phyloP scores from a whole-genome alignment of 2,329 filamentous ascomycete genomes.

The Beauveria varroae region DNA sequence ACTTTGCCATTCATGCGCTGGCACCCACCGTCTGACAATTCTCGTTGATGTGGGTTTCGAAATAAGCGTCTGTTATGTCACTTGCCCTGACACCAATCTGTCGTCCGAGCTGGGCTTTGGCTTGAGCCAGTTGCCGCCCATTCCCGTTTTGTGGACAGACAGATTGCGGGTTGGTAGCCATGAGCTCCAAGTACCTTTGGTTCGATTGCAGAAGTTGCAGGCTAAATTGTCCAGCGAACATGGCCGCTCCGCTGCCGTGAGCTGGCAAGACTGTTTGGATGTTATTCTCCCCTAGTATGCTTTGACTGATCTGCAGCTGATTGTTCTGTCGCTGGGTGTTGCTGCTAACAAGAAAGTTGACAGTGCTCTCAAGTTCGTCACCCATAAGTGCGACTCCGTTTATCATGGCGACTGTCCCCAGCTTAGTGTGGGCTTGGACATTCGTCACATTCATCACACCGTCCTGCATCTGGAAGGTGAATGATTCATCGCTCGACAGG shows the following conservation, averaged over 20 bases:
- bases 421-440: not conserved
- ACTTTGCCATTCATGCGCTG: not conserved
- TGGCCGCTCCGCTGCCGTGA: not conserved
- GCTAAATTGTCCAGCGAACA: not conserved
- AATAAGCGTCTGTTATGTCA: not conserved
- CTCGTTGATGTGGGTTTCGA: not conserved
- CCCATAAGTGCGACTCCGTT: slow-evolving; percentile 2
- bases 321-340: not conserved
- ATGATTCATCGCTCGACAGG: not conserved
- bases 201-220: not conserved
- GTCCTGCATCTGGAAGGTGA: not conserved
- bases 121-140: not conserved
- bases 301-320: not conserved
- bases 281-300: not conserved
- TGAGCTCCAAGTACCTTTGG: slow-evolving; percentile 1
- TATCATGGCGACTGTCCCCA: slow-evolving; percentile 1
- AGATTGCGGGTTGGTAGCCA: not conserved
- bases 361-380: not conserved
- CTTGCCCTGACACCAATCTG: not conserved
- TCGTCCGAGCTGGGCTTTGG: not conserved
- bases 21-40: not conserved
- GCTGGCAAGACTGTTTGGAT: not conserved
- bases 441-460: slow-evolving; percentile 1
- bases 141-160: not conserved
- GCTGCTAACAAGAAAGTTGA: slow-evolving; percentile 2